These are phyloP conservation scores for Amauroascus verrucosus DNA, from an alignment of 2,329 filamentous ascomycete genomes.

Conservation along the genomic window DNA sequence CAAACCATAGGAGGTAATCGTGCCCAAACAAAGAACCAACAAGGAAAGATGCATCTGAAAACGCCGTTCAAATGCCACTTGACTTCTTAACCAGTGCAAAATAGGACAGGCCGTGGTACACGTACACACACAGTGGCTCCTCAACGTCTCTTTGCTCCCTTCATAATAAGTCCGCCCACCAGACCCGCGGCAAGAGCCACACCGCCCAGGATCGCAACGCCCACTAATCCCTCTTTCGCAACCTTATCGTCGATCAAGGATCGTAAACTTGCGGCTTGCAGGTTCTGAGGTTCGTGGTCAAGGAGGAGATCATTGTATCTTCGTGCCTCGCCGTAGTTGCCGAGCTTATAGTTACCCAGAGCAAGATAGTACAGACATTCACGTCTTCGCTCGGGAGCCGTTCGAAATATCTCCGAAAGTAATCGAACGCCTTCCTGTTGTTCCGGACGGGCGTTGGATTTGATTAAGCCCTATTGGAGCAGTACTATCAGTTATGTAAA, in stretches of 20 bases:
- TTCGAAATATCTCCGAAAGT: conserved; percentile 92
- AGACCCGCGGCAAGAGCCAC: conserved; percentile 89
- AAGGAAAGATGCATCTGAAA: conserved; percentile 1
- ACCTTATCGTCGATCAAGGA: conserved; percentile 92
- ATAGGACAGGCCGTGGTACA: conserved; percentile 1
- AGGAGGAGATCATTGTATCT: conserved; percentile 89
- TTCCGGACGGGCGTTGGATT: conserved; percentile 71
- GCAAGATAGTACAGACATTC: conserved; percentile 98
- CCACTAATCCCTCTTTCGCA: conserved; percentile 83
- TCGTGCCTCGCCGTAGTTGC: conserved; percentile 90
- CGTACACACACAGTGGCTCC: neutral
- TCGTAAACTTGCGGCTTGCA: conserved; percentile 80
- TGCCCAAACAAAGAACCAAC: neutral
- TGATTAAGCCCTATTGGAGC: conserved; percentile 69
- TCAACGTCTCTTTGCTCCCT: conserved; percentile 56
- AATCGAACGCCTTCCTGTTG: conserved; percentile 92
- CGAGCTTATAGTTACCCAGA: conserved; percentile 94
- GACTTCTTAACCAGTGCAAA: neutral
- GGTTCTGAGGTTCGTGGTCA: conserved; percentile 80
- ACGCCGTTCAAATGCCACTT: conserved; percentile 11
- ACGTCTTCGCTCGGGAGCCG: conserved; percentile 79
- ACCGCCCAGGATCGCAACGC: conserved; percentile 88
- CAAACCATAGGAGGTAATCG: neutral
- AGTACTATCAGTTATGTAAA: neutral
- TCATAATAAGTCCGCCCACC: conserved; percentile 76